These are phyloP conservation scores for Plasmopara viticola DNA, from an alignment of 352 stramenopile genomes.

Conservation along the genomic window DNA sequence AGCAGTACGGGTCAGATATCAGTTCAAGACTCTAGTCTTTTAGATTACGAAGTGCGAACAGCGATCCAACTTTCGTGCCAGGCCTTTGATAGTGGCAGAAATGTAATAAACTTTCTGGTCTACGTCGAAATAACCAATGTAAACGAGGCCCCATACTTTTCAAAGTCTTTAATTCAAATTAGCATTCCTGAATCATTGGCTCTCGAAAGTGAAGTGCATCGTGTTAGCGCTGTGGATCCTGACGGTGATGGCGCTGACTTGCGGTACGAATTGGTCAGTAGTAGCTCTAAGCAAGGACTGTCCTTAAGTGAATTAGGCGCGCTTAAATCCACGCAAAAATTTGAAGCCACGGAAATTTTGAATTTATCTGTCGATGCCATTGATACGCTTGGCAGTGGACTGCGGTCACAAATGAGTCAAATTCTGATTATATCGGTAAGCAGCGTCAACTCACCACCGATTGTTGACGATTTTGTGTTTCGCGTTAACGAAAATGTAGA, in stretches of 20 bases:
- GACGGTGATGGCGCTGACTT: constrained; percentile 9
- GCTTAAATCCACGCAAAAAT: constrained; percentile 3
- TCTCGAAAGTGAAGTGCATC: constrained; percentile 9
- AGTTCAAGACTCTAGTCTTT: constrained; percentile 7
- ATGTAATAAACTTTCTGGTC: constrained; percentile 12
- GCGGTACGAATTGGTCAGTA: constrained; percentile 13
- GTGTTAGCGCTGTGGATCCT: constrained; percentile 12
- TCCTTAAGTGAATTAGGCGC: constrained; percentile 4
- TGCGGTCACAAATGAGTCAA: constrained; percentile 11
- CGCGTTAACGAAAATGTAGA: constrained; percentile 9
- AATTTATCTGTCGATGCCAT: constrained; percentile 13
- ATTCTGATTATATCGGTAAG: constrained; percentile 14
- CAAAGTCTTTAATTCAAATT: constrained; percentile 1
- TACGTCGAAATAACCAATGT: constrained; percentile 13
- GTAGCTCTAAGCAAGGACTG: constrained; percentile 3
- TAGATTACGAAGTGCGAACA: constrained; percentile 17
- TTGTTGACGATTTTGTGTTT: constrained; percentile 16
- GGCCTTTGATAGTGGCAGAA: constrained; percentile 12
- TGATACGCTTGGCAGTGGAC: constrained; percentile 12
- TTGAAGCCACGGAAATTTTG: constrained; percentile 9
- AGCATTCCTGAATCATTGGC: constrained; percentile 12
- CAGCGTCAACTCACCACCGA: constrained; percentile 18
- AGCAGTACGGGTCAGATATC: constrained; percentile 9
- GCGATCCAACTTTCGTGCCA: constrained; percentile 11
- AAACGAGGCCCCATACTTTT: constrained; percentile 23